Evolutionary conservation across 306 rosid species (phyloP).

Genomic region (Vigna unguiculata): DNA sequence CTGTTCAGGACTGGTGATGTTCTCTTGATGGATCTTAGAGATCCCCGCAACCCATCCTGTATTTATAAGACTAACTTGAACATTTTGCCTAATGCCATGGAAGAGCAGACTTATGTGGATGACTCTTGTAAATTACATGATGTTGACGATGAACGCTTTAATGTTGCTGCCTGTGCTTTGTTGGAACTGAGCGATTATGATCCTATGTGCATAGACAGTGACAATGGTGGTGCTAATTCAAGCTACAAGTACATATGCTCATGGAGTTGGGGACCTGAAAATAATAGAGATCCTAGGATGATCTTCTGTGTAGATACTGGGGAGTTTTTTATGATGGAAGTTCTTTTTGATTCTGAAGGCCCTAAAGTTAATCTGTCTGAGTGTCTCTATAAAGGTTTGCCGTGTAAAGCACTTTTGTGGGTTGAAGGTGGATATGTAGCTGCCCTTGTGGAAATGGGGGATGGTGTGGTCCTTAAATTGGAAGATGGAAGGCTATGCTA

Average conservation of each 20-base stretch:
- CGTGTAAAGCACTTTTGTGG: conserved; percentile 88
- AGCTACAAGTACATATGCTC: conserved; percentile 73
- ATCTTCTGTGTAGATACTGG: conserved; percentile 82
- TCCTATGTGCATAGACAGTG: conserved; percentile 96
- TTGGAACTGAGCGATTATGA: conserved; percentile 84
- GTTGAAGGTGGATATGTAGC: conserved; percentile 86
- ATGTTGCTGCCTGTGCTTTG: conserved; percentile 93
- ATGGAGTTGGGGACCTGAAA: conserved; percentile 94
- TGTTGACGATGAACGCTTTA: conserved; percentile 84
- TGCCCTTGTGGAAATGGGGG: conserved; percentile 92
- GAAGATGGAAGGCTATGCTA: conserved; percentile 72
- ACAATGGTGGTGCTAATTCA: conserved; percentile 57
- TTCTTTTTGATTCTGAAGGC: conserved; percentile 64
- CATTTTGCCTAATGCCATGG: conserved; percentile 64
- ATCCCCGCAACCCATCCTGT: conserved; percentile 68
- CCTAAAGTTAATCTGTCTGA: conserved; percentile 76
- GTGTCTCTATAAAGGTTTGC: conserved; percentile 82
- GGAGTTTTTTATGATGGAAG: conserved; percentile 83
- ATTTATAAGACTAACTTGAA: conserved; percentile 69
- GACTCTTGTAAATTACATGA: conserved; percentile 81
- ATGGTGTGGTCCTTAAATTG: conserved; percentile 84
- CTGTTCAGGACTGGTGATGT: conserved; percentile 88
- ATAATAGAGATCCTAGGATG: conserved; percentile 63
- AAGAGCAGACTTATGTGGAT: conserved; percentile 74
- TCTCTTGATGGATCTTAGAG: conserved; percentile 91